These are phyloP conservation scores for Schoenoplectus triqueter DNA, from an alignment of 202 grass and related monocot genomes.

Conservation along the genomic window DNA sequence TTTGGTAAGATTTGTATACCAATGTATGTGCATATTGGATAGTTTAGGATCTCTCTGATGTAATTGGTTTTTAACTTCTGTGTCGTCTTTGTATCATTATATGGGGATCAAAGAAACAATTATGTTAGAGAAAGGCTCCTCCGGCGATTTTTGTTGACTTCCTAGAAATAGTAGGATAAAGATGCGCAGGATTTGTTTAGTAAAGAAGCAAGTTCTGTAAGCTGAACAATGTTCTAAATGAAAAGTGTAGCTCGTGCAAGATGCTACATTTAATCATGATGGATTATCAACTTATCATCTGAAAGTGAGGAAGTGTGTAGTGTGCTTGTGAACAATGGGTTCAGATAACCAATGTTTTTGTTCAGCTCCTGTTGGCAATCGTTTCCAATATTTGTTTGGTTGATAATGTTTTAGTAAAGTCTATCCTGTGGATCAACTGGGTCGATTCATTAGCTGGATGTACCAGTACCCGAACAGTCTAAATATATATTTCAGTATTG, in stretches of 20 bases:
- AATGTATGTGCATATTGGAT: constrained; percentile 31
- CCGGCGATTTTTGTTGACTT: constrained; percentile 25
- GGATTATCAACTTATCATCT: not conserved
- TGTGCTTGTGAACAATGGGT: not conserved
- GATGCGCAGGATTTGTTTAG: constrained; percentile 17
- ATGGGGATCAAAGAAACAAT: constrained; percentile 17
- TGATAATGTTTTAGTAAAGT: too few species aligned
- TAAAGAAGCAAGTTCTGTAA: not conserved
- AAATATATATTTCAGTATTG: too few species aligned
- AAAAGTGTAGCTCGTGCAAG: not conserved
- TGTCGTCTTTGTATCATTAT: constrained; percentile 34
- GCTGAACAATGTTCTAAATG: not conserved
- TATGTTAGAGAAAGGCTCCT: constrained; percentile 23
- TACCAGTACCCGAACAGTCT: too few species aligned
- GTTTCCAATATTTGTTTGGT: too few species aligned
- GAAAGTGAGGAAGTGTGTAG: not conserved
- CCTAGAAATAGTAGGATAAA: constrained; percentile 15
- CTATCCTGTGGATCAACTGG: too few species aligned
- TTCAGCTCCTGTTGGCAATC: too few species aligned
- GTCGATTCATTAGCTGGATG: too few species aligned
- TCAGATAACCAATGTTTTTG: not conserved
- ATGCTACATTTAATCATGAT: constrained; percentile 1
- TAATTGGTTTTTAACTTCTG: constrained; percentile 27
- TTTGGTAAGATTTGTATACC: constrained; percentile 24
- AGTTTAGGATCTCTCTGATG: constrained; percentile 35